phyloP scores from a whole-genome alignment of 169 alveolate genomes.

The Cryptosporidium meleagridis region DNA sequence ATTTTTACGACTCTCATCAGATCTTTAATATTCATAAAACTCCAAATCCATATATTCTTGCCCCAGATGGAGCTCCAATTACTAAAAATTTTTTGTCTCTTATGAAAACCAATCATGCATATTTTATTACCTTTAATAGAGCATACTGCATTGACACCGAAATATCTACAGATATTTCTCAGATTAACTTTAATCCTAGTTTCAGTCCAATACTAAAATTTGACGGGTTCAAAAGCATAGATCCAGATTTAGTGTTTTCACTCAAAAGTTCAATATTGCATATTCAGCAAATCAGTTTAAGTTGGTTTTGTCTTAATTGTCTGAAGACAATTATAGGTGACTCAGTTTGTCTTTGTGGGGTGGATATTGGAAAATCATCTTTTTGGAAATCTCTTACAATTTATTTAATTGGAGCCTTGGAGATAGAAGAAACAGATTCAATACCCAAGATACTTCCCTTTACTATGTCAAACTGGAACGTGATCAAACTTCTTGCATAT shows the following conservation, averaged over 20 bases:
- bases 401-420: constrained; percentile 33
- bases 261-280: constrained; percentile 46
- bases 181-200: too few species aligned
- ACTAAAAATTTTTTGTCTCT: not conserved
- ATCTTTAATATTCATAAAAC: not conserved
- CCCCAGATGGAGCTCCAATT: constrained; percentile 73
- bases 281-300: constrained; percentile 6
- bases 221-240: not conserved
- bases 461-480: constrained; percentile 71
- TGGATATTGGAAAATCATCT: not conserved
- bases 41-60: constrained; percentile 67
- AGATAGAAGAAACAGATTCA: constrained; percentile 2
- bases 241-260: constrained; percentile 21
- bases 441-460: constrained; percentile 49
- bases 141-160: constrained; percentile 35
- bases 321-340: not conserved
- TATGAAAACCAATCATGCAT: not conserved
- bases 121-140: constrained; percentile 2
- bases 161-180: not conserved
- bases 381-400: constrained; percentile 30
- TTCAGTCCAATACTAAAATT: not conserved
- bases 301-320: constrained; percentile 68
- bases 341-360: not conserved
- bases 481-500: constrained; percentile 33
- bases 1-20: not conserved